A percentile compares a stretch with the other conserved stretches of the same genome.
Evolutionary conservation across 163 green algal species (phyloP).

Genomic region (Scenedesmus sp.): DNA sequence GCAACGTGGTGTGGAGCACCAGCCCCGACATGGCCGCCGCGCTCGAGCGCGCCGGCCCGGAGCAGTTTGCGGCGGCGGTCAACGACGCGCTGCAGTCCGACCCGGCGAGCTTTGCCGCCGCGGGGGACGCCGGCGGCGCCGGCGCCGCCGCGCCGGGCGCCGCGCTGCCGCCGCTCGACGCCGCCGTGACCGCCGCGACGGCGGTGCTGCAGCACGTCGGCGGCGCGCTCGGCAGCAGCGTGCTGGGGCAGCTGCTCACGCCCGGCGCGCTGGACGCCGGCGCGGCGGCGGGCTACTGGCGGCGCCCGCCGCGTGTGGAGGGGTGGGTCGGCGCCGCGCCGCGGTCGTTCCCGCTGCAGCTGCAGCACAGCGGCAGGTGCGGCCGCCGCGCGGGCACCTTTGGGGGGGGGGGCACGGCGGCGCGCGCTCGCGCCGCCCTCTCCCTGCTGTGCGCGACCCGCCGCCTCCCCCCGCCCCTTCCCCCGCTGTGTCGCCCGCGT

Average conservation of each 20-base stretch:
- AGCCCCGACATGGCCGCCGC: constrained; percentile 60
- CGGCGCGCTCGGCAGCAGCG: background rate
- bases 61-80: constrained; percentile 44
- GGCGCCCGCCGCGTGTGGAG: constrained; percentile 53
- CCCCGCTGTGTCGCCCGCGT: no score
- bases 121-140: background rate
- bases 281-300: constrained; percentile 8
- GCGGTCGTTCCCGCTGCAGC: constrained; percentile 71
- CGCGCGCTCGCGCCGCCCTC: background rate
- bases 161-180: background rate
- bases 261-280: constrained; percentile 5
- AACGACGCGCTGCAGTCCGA: constrained; percentile 31
- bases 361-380: constrained; percentile 76
- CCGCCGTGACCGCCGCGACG: background rate
- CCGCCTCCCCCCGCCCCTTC: no score
- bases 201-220: constrained; percentile 9
- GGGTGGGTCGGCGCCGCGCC: constrained; percentile 59
- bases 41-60: constrained; percentile 57
- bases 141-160: background rate
- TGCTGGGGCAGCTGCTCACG: constrained; percentile 20
- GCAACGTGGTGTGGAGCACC: constrained; percentile 92
- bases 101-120: background rate
- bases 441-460: constrained; percentile 6
- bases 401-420: no score
- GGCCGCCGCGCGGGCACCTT: background rate